These are phyloP conservation scores for Hysterangium stoloniferum DNA, from an alignment of 768 basidiomycete genomes.

Conservation along the genomic window DNA sequence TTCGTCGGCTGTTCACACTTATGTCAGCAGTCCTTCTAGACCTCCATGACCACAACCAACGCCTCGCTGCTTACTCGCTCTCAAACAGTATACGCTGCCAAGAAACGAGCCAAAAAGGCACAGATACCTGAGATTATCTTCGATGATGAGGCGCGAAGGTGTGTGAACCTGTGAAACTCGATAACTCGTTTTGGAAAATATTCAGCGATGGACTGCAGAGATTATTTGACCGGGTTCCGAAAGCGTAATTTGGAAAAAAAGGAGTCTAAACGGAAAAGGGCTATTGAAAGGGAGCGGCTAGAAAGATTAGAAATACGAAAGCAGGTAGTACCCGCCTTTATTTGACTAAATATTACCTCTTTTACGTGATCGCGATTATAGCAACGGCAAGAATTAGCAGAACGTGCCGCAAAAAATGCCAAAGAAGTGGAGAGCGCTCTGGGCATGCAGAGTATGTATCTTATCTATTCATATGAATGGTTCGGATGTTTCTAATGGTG, in stretches of 20 bases:
- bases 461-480: too few species aligned
- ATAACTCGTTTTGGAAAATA: neutral
- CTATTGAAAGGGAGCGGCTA: constrained; percentile 68
- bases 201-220: constrained; percentile 39
- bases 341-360: too few species aligned
- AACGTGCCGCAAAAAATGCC: constrained; percentile 73
- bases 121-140: constrained; percentile 80
- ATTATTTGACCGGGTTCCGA: constrained; percentile 89
- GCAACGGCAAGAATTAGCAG: constrained; percentile 72
- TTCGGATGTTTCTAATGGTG: too few species aligned
- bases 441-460: too few species aligned
- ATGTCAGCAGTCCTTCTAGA: too few species aligned
- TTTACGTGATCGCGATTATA: constrained; percentile 25
- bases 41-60: constrained; percentile 40
- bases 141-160: constrained; percentile 81
- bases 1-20: too few species aligned
- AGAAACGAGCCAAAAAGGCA: constrained; percentile 53
- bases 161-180: constrained; percentile 14
- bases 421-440: constrained; percentile 62
- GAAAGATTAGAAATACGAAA: constrained; percentile 66
- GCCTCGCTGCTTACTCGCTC: constrained; percentile 52
- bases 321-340: constrained; percentile 44
- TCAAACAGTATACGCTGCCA: constrained; percentile 55
- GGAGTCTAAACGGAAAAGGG: constrained; percentile 67
- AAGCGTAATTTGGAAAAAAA: constrained; percentile 84